Percentiles rank a stretch among this genome's conserved stretches.
Conservation (phyloP, 108 stramenopile genomes). For the Skeletonema potamos region DNA sequence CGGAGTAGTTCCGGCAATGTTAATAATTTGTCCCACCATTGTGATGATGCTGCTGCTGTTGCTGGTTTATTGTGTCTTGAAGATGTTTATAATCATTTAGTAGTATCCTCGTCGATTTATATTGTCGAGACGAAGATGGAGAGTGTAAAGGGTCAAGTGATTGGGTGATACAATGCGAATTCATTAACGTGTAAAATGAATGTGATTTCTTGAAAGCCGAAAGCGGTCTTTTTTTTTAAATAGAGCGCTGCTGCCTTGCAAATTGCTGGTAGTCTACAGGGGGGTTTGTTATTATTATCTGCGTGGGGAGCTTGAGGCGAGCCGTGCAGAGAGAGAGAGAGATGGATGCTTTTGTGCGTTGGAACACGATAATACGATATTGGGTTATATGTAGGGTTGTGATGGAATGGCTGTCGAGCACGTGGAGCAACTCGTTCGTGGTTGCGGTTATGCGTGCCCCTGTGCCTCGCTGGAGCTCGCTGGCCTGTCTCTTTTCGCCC, state of each 20-base stretch:
- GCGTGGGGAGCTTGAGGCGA: not conserved
- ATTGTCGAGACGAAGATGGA: not conserved
- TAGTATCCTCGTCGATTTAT: slow-evolving; percentile 1
- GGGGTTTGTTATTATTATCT: not conserved
- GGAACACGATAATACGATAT: too few species aligned
- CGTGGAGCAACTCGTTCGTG: too few species aligned
- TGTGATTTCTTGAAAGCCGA: not conserved
- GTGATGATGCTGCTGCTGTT: slow-evolving; percentile 12
- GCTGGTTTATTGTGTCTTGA: not conserved
- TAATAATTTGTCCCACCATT: slow-evolving; percentile 84
- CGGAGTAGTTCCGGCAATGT: slow-evolving; percentile 86
- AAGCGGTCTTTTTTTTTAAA: not conserved
- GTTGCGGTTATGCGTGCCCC: too few species aligned
- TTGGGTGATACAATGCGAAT: not conserved
- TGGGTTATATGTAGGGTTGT: too few species aligned
- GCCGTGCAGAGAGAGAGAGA: too few species aligned
- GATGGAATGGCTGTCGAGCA: too few species aligned
- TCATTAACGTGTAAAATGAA: not conserved
- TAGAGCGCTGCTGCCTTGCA: not conserved
- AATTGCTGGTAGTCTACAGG: not conserved
- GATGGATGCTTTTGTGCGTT: too few species aligned
- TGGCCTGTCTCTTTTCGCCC: too few species aligned
- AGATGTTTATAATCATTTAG: slow-evolving; percentile 18
- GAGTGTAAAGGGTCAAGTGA: not conserved
- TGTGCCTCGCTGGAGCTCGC: too few species aligned